These are phyloP conservation scores for Lipomyces starkeyi DNA, from an alignment of 805 yeast species.

Conservation along the genomic window DNA sequence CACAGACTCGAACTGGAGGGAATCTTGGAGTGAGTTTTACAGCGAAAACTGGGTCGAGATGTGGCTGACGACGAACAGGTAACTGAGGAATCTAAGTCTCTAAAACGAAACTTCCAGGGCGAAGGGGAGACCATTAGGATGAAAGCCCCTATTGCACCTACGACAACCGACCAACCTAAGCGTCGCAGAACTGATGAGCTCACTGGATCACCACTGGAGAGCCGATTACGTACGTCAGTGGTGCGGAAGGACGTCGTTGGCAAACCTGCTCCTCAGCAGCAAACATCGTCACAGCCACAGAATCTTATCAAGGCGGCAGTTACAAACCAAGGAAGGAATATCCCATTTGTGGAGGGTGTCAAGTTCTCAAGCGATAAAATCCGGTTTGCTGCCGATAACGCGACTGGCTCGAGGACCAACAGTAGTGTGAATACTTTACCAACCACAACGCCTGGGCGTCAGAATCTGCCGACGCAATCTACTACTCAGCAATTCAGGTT, in stretches of 20 bases:
- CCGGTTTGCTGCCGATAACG: slow-evolving; percentile 40
- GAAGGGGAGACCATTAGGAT: slow-evolving; percentile 19
- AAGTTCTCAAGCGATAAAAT: slow-evolving; percentile 46
- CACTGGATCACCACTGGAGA: slow-evolving; percentile 23
- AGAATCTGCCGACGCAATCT: slow-evolving; percentile 2
- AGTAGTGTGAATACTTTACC: slow-evolving; percentile 9
- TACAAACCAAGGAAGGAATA: slow-evolving; percentile 18
- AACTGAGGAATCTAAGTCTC: slow-evolving; percentile 10
- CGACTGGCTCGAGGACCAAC: slow-evolving; percentile 9
- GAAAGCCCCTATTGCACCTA: slow-evolving; percentile 12
- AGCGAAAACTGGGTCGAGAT: background rate
- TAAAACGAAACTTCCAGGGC: slow-evolving; percentile 25
- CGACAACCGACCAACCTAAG: slow-evolving; percentile 25
- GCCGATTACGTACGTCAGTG: slow-evolving; percentile 19
- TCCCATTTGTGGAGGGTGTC: slow-evolving; percentile 45
- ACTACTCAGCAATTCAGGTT: slow-evolving; percentile 15
- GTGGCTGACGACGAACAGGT: background rate
- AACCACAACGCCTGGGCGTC: slow-evolving; percentile 27
- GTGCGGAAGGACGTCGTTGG: slow-evolving; percentile 17
- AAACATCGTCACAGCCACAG: slow-evolving; percentile 8
- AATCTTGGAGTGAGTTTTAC: slow-evolving; percentile 14
- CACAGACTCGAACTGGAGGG: slow-evolving; percentile 24
- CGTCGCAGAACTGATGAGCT: slow-evolving; percentile 36
- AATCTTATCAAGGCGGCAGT: slow-evolving; percentile 31
- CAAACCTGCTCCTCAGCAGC: background rate